Conservation (phyloP, 495 filamentous ascomycete species). For the Thermochaetoides thermophila region DNA sequence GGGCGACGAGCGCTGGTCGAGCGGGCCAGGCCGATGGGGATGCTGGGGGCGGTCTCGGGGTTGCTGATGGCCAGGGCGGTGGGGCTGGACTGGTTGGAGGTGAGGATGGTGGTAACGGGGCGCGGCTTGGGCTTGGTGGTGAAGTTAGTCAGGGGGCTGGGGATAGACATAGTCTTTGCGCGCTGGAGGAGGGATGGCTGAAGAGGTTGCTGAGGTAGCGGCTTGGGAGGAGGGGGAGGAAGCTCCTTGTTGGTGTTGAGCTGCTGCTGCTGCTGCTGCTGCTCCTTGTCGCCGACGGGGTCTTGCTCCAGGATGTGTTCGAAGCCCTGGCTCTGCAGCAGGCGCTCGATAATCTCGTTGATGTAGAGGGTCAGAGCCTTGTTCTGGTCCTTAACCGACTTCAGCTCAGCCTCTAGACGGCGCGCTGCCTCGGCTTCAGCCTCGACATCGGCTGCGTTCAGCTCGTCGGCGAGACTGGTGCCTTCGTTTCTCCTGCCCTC, state of each 20-base stretch:
- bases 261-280: conserved; percentile 37
- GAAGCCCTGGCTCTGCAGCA: conserved; percentile 86
- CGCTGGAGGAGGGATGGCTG: conserved; percentile 55
- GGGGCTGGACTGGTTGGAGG: conserved; percentile 22
- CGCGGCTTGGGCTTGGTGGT: conserved; percentile 39
- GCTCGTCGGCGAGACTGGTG: conserved; percentile 74
- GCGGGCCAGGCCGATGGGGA: conserved; percentile 53
- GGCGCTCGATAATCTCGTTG: conserved; percentile 91
- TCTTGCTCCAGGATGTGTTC: conserved; percentile 82
- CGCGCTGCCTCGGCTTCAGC: conserved; percentile 43
- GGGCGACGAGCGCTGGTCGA: conserved; percentile 42
- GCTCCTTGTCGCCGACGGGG: too few relatives aligned
- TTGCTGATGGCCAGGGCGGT: conserved; percentile 44
- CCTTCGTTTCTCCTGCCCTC: conserved; percentile 37
- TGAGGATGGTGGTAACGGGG: conserved; percentile 47
- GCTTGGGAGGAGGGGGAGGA: conserved; percentile 58
- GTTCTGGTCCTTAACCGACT: conserved; percentile 80
- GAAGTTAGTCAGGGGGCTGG: conserved; percentile 9
- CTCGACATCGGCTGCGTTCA: conserved; percentile 41
- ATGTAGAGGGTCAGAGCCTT: conserved; percentile 95
- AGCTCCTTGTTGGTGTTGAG: conserved; percentile 66
- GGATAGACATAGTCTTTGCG: conserved; percentile 55
- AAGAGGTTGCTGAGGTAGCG: conserved; percentile 39
- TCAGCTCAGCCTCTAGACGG: conserved; percentile 65
- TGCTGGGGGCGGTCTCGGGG: conserved; percentile 69